A percentile compares a stretch with the other conserved stretches of the same genome.
Conservation (phyloP, 2,329 filamentous ascomycete genomes). For the Aspergillus niger region DNA sequence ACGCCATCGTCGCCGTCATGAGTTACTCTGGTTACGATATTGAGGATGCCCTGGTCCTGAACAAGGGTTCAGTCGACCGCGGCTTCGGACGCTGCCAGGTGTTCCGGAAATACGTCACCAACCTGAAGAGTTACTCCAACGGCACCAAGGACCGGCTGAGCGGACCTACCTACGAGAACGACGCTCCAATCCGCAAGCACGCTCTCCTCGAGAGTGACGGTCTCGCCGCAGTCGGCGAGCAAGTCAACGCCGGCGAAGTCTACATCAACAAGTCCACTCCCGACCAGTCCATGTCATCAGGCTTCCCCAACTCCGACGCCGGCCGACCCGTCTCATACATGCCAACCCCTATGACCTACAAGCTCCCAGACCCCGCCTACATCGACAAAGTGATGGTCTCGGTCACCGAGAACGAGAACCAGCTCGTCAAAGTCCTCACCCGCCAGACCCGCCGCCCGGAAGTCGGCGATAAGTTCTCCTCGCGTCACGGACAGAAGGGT, state of each 20-base stretch:
- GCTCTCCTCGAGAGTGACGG: constrained; percentile 80
- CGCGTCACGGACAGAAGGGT: constrained; percentile 96
- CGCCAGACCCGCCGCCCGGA: constrained; percentile 95
- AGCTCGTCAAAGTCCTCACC: constrained; percentile 90
- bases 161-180: constrained; percentile 65
- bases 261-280: constrained; percentile 91
- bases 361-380: constrained; percentile 79
- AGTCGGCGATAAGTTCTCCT: constrained; percentile 97
- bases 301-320: constrained; percentile 61
- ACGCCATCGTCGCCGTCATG: constrained; percentile 98
- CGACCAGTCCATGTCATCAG: constrained; percentile 71
- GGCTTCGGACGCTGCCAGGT: constrained; percentile 97
- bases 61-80: constrained; percentile 92
- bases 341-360: constrained; percentile 66
- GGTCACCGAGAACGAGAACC: constrained; percentile 80
- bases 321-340: constrained; percentile 49
- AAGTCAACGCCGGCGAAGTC: constrained; percentile 75
- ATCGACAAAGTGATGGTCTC: constrained; percentile 97
- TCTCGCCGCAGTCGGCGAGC: constrained; percentile 80
- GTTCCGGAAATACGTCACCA: constrained; percentile 89
- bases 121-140: constrained; percentile 87
- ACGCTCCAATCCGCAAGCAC: constrained; percentile 66
- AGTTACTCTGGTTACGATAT: constrained; percentile 99
- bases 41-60: constrained; percentile 93
- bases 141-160: constrained; percentile 63